These are phyloP conservation scores for Fusarium sp. DNA, from an alignment of 2,329 filamentous ascomycete species.

Conservation along the genomic window DNA sequence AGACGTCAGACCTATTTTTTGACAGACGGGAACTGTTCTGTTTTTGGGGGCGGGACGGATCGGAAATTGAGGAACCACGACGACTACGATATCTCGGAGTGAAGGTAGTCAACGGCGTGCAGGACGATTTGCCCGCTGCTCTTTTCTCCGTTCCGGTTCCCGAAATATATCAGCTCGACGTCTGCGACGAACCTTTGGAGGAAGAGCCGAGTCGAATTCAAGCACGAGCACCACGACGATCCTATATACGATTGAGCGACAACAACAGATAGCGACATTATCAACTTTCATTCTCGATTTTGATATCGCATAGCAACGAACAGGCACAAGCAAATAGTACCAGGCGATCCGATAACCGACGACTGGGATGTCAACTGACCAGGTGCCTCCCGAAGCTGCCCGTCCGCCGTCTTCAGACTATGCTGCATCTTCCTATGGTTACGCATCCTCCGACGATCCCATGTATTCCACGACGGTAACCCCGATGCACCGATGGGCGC, in stretches of 20 bases:
- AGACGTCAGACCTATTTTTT: conserved; percentile 15
- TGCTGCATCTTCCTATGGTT: conserved; percentile 52
- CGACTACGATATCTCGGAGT: conserved; percentile 9
- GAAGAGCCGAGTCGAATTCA: conserved; percentile 1
- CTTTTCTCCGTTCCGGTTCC: conserved; percentile 6
- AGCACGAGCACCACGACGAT: conserved; percentile 1
- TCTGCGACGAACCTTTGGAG: conserved; percentile 14
- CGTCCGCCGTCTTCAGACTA: conserved; percentile 50
- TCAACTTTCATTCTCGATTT: conserved; percentile 3
- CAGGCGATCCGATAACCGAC: conserved; percentile 18
- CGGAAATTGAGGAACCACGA: conserved; percentile 15
- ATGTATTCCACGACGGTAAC: conserved; percentile 53
- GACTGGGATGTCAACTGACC: conserved; percentile 60
- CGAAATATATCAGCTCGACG: conserved; percentile 24
- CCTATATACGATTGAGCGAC: conserved; percentile 3
- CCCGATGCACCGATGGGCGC: conserved; percentile 66
- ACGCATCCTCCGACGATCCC: conserved; percentile 49
- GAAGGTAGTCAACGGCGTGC: conserved; percentile 8
- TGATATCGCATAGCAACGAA: conserved; percentile 18
- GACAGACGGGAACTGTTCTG: conserved; percentile 13
- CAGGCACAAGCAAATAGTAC: conserved; percentile 8
- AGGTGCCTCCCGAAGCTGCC: conserved; percentile 52
- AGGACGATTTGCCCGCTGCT: background rate
- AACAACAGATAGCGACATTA: conserved; percentile 1
- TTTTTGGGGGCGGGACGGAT: conserved; percentile 28